These are phyloP conservation scores for Wickerhamiella allomyrinae DNA, from an alignment of 805 yeast genomes.

Conservation along the genomic window DNA sequence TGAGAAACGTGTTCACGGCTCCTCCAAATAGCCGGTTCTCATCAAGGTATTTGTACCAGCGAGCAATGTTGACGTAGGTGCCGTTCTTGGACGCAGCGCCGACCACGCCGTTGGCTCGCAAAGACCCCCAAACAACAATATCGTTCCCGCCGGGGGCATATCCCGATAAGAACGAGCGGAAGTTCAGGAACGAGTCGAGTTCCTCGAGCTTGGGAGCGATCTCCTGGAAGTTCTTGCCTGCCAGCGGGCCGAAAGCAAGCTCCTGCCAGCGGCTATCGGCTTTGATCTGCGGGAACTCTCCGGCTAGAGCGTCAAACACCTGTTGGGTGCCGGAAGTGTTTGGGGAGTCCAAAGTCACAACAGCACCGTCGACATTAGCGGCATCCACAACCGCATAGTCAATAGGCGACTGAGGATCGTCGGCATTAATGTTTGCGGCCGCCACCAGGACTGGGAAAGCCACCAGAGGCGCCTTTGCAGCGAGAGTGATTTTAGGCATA, in stretches of 20 bases:
- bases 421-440: conserved; percentile 53
- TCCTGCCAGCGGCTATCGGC: conserved; percentile 44
- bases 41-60: conserved; percentile 82
- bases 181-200: conserved; percentile 70
- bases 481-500: conserved; percentile 39
- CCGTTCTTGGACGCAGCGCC: conserved; percentile 80
- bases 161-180: conserved; percentile 67
- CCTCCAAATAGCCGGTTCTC: conserved; percentile 48
- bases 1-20: conserved; percentile 49
- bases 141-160: conserved; percentile 62
- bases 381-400: conserved; percentile 58
- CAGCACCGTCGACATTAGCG: conserved; percentile 38
- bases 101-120: conserved; percentile 85
- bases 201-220: conserved; percentile 63
- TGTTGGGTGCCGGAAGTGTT: conserved; percentile 32
- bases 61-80: conserved; percentile 69
- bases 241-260: conserved; percentile 51
- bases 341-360: conserved; percentile 20
- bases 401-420: conserved; percentile 31
- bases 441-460: conserved; percentile 72
- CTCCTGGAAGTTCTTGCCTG: conserved; percentile 78
- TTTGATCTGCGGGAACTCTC: conserved; percentile 33
- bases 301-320: conserved; percentile 27
- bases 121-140: conserved; percentile 81
- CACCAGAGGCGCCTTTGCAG: conserved; percentile 73